Conservation (phyloP, 805 yeast genomes). For the Saccharomycopsis sp. region DNA sequence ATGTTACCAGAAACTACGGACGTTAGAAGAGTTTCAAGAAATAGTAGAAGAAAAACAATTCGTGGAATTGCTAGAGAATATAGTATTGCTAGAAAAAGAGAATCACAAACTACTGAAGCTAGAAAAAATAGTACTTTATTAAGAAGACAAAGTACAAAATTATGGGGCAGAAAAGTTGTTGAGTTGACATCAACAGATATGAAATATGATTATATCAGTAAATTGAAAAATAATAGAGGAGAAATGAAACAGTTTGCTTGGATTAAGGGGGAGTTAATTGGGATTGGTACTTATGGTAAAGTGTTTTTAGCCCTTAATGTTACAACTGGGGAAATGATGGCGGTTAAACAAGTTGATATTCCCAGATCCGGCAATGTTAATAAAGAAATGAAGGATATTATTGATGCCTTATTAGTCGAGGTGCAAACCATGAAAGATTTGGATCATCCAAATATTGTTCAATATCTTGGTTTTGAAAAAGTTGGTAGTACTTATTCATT, state of each 20-base stretch:
- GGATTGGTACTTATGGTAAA: slow-evolving; percentile 93
- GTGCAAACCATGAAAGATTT: slow-evolving; percentile 89
- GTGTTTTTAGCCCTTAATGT: slow-evolving; percentile 88
- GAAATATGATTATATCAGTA: slow-evolving; percentile 54
- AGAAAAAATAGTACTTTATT: slow-evolving; percentile 28
- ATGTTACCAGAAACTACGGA: slow-evolving; percentile 19
- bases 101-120: slow-evolving; percentile 19
- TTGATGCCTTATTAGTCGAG: slow-evolving; percentile 80
- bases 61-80: slow-evolving; percentile 93
- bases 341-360: slow-evolving; percentile 87
- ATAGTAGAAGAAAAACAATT: slow-evolving; percentile 75
- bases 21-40: slow-evolving; percentile 26
- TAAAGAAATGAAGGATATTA: slow-evolving; percentile 44
- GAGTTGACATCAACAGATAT: slow-evolving; percentile 74
- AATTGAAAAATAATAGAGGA: slow-evolving; percentile 54
- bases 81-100: slow-evolving; percentile 42
- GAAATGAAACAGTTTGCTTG: slow-evolving; percentile 83
- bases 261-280: slow-evolving; percentile 96
- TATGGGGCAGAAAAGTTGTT: slow-evolving; percentile 94
- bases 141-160: slow-evolving; percentile 75
- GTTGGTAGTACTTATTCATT: slow-evolving; percentile 64
- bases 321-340: slow-evolving; percentile 97
- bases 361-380: slow-evolving; percentile 35
- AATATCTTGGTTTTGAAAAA: slow-evolving; percentile 88
- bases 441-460: slow-evolving; percentile 91